Conservation (phyloP, 2,329 filamentous ascomycete genomes). For the Neurospora sp. region DNA sequence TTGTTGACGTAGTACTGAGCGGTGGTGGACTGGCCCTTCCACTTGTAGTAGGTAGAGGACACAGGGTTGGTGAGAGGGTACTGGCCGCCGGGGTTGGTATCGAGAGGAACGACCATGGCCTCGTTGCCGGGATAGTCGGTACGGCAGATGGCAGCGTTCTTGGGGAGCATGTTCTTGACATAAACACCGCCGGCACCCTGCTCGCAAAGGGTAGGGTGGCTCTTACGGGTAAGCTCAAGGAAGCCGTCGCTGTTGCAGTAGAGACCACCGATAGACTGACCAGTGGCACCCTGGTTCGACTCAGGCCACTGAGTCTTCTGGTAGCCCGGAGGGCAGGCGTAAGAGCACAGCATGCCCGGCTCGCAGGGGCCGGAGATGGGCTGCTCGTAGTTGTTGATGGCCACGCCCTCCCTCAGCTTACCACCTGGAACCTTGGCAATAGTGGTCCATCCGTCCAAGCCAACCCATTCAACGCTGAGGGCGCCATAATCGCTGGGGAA, state of each 20-base stretch:
- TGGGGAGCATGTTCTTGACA: constrained; percentile 63
- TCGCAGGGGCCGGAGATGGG: constrained; percentile 52
- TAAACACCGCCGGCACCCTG: constrained; percentile 59
- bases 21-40: constrained; percentile 65
- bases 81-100: constrained; percentile 48
- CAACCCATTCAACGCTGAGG: constrained; percentile 57
- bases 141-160: constrained; percentile 70
- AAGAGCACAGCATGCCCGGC: constrained; percentile 71
- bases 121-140: constrained; percentile 95
- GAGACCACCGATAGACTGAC: constrained; percentile 82
- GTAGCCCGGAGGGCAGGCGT: constrained; percentile 84
- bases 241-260: constrained; percentile 65
- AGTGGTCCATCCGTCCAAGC: constrained; percentile 67
- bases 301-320: constrained; percentile 85
- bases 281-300: constrained; percentile 60
- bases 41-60: constrained; percentile 64
- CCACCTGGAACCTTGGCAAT: constrained; percentile 51
- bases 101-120: constrained; percentile 71
- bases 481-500: constrained; percentile 82
- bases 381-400: constrained; percentile 58
- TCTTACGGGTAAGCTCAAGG: constrained; percentile 65
- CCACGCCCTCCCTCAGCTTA: constrained; percentile 36
- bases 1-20: constrained; percentile 98
- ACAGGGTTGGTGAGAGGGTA: constrained; percentile 67
- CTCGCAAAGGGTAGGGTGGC: constrained; percentile 64